Percentiles rank a stretch among this genome's conserved stretches.
phyloP scores from a whole-genome alignment of 148 eudicot genomes.

The Vaccinium macrocarpon region DNA sequence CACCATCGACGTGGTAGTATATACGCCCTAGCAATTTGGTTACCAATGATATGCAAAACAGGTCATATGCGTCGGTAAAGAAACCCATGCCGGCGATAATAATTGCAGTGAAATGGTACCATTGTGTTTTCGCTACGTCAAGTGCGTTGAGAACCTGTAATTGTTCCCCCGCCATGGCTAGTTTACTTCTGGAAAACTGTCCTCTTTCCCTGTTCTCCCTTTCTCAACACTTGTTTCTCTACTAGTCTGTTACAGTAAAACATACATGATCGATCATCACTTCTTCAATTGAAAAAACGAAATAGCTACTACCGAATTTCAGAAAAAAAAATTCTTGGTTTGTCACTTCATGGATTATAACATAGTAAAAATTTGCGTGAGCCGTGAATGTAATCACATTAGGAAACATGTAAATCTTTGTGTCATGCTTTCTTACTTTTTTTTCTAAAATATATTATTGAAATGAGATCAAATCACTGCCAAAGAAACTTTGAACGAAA shows the following conservation, averaged over 20 bases:
- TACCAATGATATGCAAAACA: slow-evolving; percentile 37
- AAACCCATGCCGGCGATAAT: slow-evolving; percentile 39
- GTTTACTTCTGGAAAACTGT: not conserved
- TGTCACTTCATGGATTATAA: not conserved
- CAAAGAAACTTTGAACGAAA: not conserved
- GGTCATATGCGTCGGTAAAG: slow-evolving; percentile 38
- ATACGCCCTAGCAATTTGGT: slow-evolving; percentile 36
- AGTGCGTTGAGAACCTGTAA: slow-evolving; percentile 36
- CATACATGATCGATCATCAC: not conserved
- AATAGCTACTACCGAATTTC: not conserved
- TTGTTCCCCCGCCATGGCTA: slow-evolving; percentile 25
- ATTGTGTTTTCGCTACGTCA: slow-evolving; percentile 29
- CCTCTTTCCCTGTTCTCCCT: not conserved
- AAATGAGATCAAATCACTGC: not conserved
- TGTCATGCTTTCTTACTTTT: not conserved
- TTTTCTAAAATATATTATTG: not conserved
- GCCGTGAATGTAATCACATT: not conserved
- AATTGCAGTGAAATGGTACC: slow-evolving; percentile 35
- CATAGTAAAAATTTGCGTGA: not conserved
- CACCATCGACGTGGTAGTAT: slow-evolving; percentile 30
- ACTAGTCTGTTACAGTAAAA: not conserved
- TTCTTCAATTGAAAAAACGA: not conserved
- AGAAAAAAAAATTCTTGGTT: not conserved
- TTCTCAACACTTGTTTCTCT: not conserved
- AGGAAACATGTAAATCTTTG: not conserved